Conservation (phyloP, 2,329 filamentous ascomycete species). For the Fusarium albidum region DNA sequence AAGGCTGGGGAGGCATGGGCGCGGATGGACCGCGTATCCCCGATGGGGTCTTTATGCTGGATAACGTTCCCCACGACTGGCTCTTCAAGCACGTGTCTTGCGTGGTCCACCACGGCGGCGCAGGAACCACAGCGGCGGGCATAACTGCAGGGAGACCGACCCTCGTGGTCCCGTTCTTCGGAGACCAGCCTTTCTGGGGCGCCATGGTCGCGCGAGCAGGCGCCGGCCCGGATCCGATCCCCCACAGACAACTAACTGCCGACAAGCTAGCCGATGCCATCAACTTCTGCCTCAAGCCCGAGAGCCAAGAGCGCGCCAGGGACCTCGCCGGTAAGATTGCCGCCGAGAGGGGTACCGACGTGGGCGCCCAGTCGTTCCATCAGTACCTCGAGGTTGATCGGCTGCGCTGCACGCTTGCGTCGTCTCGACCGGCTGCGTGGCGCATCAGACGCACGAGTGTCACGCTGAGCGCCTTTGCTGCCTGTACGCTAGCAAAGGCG, state of each 20-base stretch:
- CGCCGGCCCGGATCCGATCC: constrained; percentile 75
- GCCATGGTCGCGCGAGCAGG: constrained; percentile 77
- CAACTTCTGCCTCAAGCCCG: constrained; percentile 68
- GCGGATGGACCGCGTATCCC: constrained; percentile 75
- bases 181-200: constrained; percentile 86
- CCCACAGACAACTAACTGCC: constrained; percentile 71
- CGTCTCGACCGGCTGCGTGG: constrained; percentile 77
- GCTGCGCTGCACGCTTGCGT: constrained; percentile 75
- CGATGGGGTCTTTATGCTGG: constrained; percentile 81
- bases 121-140: constrained; percentile 88
- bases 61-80: constrained; percentile 90
- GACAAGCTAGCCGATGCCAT: constrained; percentile 74
- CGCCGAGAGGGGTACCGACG: constrained; percentile 67
- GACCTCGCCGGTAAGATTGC: too few species aligned
- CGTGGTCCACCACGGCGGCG: constrained; percentile 88
- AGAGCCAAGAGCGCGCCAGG: too few species aligned
- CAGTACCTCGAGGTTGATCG: constrained; percentile 71
- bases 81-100: constrained; percentile 81
- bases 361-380: constrained; percentile 74
- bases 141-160: constrained; percentile 83
- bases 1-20: constrained; percentile 88
- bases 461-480: constrained; percentile 77
- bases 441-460: constrained; percentile 73
- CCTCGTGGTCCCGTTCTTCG: constrained; percentile 86
- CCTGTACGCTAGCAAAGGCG: constrained; percentile 40